Evolutionary conservation across 116 monocot genomes (phyloP), one percentile per base, ranked within the genome.

Genomic region (Papilionanthe hybrid): DNA sequence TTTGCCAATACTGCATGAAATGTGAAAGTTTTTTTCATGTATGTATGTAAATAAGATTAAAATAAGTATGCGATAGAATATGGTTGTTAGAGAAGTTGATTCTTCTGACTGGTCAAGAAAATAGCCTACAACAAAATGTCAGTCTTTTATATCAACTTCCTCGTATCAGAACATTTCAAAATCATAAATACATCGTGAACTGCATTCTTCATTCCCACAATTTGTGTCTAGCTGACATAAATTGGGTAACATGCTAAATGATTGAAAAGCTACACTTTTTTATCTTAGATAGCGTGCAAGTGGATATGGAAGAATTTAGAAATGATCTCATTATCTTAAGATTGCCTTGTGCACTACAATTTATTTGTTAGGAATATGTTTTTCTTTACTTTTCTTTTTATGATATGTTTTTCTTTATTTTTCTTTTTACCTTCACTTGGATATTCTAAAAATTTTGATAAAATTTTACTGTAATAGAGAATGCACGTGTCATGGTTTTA

Each of bases 401-500:
- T 65, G 65, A 23, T 65, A 27, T n/a, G n/a, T n/a, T n/a, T n/a
- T n/a, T 25, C 65, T 65, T 27, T 25, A n/a, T 19, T 25, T 11
- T 22, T 27, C 5, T 65, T 65, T 8, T 9, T 7, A 65, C 27
- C 27, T 1, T 65, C 10, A 65, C 65, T 11, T 65, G 11, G 27
- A 65, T 65, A 65, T 25, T 11, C 23, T 65, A 65, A 27, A 27
- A 65, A 65, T 10, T 7, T 23, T 27, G 22, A 63, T 63, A 65
- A 65, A 65, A 25, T 65, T 25, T 25, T 9, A 8, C 0, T 7
- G 22, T 65, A 53, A n/a, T 81, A 89, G 89, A 84, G 60, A 86
- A 86, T 86, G 81, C 89, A 44, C 86, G 89, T 55, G 89, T 89
- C 49, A 86, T 89, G 89, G 89, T 89, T 78, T 76, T 89, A 76